Evolutionary conservation across 2,329 filamentous ascomycete genomes (phyloP), one percentile per base, ranked within the genome.

Genomic region (Helotiales sp.): DNA sequence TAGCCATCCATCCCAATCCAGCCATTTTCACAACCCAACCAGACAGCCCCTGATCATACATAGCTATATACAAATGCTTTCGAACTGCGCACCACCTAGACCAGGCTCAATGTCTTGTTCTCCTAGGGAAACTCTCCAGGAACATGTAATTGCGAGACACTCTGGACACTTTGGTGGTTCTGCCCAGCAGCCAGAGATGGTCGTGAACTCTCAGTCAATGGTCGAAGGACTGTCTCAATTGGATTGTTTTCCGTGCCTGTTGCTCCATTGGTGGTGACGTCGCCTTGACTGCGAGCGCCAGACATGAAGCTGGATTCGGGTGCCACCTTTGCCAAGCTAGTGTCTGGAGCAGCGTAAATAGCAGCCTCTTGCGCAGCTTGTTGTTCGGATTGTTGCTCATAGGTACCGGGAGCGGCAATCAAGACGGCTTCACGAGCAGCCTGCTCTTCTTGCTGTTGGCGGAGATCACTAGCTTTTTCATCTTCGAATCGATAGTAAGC

Each of bases 111-210:
- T 7, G 28, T 17, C 30, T 37, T 64, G 37, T 15, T 37, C 5
- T 64, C 57, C 40, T 50, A 69, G 2, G 76, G 76, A 64, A 65
- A 78, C 52, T 76, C 76, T 2, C 76, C 76, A 2, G 76, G 76
- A 47, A 78, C 70, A 66, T 78, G 76, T 15, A 78, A 68, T 43
- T 77, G 71, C 24, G 71, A 73, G 34, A 77, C 73, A 52, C 71
- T 76, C 47, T 68, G 61, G 6, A 70, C 71, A 50, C 74, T 76
- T 11, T 70, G 58, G 64, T 76, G 72, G 37, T 71, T 74, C 40
- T 73, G 71, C 17, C 71, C 71, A 13, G 70, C 68, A 28, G 71
- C 69, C 13, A 75, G 61, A 11, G 61, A 52, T 24, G 75, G 75
- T 47, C 72, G 61, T 28, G 49, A 20, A 17, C 70, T 71, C 15